Evolutionary conservation across 2,329 filamentous ascomycete genomes (phyloP), one percentile per base, ranked within the genome.

Genomic region (Pyricularia sp.): DNA sequence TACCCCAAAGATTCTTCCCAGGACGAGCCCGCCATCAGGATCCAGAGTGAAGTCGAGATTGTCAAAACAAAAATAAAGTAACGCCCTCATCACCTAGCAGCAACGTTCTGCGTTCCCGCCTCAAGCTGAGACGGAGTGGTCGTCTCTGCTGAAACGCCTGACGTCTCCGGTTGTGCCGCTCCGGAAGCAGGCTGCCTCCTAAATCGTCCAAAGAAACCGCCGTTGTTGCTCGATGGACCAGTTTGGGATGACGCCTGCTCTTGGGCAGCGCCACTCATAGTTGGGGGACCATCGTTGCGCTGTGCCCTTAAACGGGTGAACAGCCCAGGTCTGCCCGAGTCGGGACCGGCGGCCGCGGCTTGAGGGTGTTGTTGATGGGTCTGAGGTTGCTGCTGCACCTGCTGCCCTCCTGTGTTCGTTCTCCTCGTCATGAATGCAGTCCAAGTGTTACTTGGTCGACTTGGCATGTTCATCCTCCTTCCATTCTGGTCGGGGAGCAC

Each of bases 381-480:
- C 31, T 20, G 55, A 20, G 17, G 33, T 26, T 58, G 67, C 26
- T 68, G 66, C 50, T 55, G n/a, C 26, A 17, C 1, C 66, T 55
- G 55, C 50, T 59, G 23, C 55, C 61, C 61, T 12, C 28, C 61
- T n/a, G 42, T 55, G 42, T 55, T 55, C 20, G 42, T 55, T n/a
- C 42, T n/a, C 42, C 42, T 55, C 20, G 42, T 55, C 42, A 55
- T 33, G 26, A 78, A 72, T 23, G 74, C 76, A 26, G 79, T 79
- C 75, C 80, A 83, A 4, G 81, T 79, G 33, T 79, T 76, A 25
- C 72, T 78, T 69, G 77, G 83, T 69, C 76, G 73, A 25, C 76
- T 75, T 3, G 84, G 84, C 72, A 86, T 78, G 70, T 85, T 85
- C 71, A 84, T 79, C 17, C 84, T 77, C 66, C 55, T 79, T 71